These are phyloP conservation scores for Magnaporthiopsis rhizophila DNA, from an alignment of 2,329 filamentous ascomycete species.

Conservation along the genomic window DNA sequence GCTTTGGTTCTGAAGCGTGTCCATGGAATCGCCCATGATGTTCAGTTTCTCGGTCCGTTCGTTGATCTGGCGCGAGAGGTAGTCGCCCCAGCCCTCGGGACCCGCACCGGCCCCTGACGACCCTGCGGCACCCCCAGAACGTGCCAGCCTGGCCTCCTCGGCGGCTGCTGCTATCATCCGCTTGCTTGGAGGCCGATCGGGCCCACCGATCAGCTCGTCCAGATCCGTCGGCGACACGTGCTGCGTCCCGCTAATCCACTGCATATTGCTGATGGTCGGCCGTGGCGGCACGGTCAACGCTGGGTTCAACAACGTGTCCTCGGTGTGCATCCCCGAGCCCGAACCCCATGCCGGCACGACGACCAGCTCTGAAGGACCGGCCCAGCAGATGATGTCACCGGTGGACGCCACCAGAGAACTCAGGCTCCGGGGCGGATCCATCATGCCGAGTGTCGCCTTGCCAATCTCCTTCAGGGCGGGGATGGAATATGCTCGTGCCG, in stretches of 20 bases:
- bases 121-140: constrained; percentile 25
- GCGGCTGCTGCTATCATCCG: constrained; percentile 76
- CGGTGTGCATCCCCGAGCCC: constrained; percentile 51
- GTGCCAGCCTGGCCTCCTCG: constrained; percentile 59
- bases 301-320: constrained; percentile 76
- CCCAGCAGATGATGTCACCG: constrained; percentile 82
- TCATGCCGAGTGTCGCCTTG: constrained; percentile 54
- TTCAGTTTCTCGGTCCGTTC: constrained; percentile 84
- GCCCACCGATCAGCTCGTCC: constrained; percentile 82
- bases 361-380: constrained; percentile 76
- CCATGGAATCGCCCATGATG: constrained; percentile 76
- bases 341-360: constrained; percentile 80
- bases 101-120: constrained; percentile 21
- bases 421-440: constrained; percentile 66
- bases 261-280: constrained; percentile 88
- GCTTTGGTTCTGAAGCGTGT: constrained; percentile 72
- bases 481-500: constrained; percentile 73
- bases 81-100: constrained; percentile 65
- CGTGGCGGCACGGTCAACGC: constrained; percentile 65
- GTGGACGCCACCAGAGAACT: constrained; percentile 65
- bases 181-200: constrained; percentile 80
- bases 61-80: constrained; percentile 78
- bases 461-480: constrained; percentile 81
- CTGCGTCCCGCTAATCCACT: constrained; percentile 95
- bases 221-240: constrained; percentile 81